phyloP scores from a whole-genome alignment of 2,329 filamentous ascomycete species.

The Lachnellula cervina region DNA sequence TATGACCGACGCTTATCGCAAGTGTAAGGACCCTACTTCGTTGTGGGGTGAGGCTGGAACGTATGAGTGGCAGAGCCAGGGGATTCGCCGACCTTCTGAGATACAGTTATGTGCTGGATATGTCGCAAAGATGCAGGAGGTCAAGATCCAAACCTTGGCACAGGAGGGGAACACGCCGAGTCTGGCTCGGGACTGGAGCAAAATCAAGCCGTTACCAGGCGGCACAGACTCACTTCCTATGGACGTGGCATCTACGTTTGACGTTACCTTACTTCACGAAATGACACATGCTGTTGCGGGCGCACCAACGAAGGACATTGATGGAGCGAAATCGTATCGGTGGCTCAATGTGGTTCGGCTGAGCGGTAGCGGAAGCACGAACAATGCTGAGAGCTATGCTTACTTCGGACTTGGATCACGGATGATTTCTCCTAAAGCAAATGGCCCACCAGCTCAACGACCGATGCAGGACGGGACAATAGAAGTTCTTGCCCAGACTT shows the following conservation, averaged over 20 bases:
- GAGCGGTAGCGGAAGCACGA: neutral
- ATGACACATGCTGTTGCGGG: neutral
- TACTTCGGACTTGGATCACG: neutral
- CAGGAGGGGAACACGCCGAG: neutral
- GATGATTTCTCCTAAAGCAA: neutral
- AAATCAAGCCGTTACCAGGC: neutral
- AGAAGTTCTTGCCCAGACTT: neutral
- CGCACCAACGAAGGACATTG: neutral
- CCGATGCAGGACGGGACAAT: neutral
- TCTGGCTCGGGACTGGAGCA: neutral
- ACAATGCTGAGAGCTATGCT: neutral
- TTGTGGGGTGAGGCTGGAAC: neutral
- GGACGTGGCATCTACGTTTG: neutral
- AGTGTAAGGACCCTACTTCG: neutral
- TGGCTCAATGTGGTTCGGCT: neutral
- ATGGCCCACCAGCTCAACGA: neutral
- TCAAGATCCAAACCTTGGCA: neutral
- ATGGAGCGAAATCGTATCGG: neutral
- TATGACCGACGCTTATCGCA: neutral
- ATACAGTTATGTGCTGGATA: neutral
- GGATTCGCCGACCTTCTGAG: neutral
- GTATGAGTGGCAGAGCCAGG: neutral
- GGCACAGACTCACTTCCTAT: neutral
- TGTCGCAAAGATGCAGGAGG: neutral
- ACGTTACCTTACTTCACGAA: neutral